A percentile compares a stretch with the other conserved stretches of the same genome.
Conservation (phyloP, 768 basidiomycete species). For the Suillus variegatus region DNA sequence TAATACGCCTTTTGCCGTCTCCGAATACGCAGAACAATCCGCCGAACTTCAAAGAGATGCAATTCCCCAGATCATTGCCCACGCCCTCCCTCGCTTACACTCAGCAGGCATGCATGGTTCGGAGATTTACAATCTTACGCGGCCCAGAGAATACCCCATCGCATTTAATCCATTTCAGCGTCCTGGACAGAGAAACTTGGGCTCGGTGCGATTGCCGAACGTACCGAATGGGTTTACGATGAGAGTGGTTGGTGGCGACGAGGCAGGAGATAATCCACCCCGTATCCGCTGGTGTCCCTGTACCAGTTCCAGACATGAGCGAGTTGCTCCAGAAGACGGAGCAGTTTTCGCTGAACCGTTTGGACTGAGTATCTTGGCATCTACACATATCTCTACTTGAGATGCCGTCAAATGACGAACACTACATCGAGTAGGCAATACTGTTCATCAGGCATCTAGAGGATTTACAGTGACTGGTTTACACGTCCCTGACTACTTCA, state of each 20-base stretch:
- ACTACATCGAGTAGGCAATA: neutral
- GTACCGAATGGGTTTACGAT: conserved; percentile 35
- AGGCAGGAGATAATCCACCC: neutral
- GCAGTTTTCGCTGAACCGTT: conserved; percentile 26
- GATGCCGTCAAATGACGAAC: neutral
- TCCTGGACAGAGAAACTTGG: conserved; percentile 32
- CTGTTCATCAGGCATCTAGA: neutral
- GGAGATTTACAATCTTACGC: conserved; percentile 25
- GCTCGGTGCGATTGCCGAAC: conserved; percentile 29
- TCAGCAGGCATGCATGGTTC: conserved; percentile 16
- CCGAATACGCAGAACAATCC: conserved; percentile 39
- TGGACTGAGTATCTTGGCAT: conserved; percentile 23
- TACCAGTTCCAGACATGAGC: conserved; percentile 6
- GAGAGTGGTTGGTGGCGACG: conserved; percentile 25
- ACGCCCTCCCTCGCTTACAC: conserved; percentile 25
- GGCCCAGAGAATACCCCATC: conserved; percentile 29
- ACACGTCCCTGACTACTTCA: neutral
- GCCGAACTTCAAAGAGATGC: conserved; percentile 32
- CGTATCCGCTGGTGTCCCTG: neutral
- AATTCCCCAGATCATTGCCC: conserved; percentile 29
- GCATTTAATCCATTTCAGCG: conserved; percentile 35
- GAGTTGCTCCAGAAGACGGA: conserved; percentile 17
- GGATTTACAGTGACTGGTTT: neutral
- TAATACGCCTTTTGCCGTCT: conserved; percentile 33
- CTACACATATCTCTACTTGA: neutral